Conservation (phyloP, 2,329 filamentous ascomycete species). For the Microcera coccophila region DNA sequence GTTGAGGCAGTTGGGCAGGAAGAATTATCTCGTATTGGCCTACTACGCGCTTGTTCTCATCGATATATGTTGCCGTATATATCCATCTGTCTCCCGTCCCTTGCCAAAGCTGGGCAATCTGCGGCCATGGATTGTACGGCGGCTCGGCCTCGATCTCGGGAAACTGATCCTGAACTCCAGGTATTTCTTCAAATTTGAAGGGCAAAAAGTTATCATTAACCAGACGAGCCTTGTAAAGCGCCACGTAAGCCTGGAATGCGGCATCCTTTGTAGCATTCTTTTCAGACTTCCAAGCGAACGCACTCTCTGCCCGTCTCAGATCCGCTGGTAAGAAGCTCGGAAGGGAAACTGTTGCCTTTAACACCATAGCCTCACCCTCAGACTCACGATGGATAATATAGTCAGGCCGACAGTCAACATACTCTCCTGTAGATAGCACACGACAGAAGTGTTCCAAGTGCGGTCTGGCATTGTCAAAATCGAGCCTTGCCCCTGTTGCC, state of each 20-base stretch:
- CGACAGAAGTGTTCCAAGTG: slow-evolving; percentile 82
- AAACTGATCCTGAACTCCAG: slow-evolving; percentile 37
- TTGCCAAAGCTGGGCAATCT: slow-evolving; percentile 43
- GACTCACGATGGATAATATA: slow-evolving; percentile 53
- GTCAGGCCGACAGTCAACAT: slow-evolving; percentile 62
- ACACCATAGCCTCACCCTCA: slow-evolving; percentile 18
- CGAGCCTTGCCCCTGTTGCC: slow-evolving; percentile 59
- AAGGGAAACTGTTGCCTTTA: slow-evolving; percentile 62
- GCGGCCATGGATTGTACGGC: slow-evolving; percentile 45
- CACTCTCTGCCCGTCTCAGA: slow-evolving; percentile 26
- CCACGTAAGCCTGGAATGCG: slow-evolving; percentile 73
- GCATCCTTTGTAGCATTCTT: slow-evolving; percentile 73
- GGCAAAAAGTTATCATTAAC: slow-evolving; percentile 78
- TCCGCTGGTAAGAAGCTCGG: slow-evolving; percentile 62
- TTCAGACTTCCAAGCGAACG: slow-evolving; percentile 62
- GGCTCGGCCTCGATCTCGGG: slow-evolving; percentile 35
- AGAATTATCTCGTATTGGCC: slow-evolving; percentile 42
- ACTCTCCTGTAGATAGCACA: slow-evolving; percentile 53
- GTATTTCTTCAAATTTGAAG: slow-evolving; percentile 38
- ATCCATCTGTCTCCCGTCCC: slow-evolving; percentile 15
- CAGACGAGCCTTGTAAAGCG: slow-evolving; percentile 65
- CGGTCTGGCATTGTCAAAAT: slow-evolving; percentile 67
- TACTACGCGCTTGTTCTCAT: slow-evolving; percentile 27
- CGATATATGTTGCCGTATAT: slow-evolving; percentile 33
- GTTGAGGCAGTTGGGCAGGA: slow-evolving; percentile 39